Evolutionary conservation across 2,329 filamentous ascomycete genomes (phyloP).

Genomic region (Sclerotinia glacialis): DNA sequence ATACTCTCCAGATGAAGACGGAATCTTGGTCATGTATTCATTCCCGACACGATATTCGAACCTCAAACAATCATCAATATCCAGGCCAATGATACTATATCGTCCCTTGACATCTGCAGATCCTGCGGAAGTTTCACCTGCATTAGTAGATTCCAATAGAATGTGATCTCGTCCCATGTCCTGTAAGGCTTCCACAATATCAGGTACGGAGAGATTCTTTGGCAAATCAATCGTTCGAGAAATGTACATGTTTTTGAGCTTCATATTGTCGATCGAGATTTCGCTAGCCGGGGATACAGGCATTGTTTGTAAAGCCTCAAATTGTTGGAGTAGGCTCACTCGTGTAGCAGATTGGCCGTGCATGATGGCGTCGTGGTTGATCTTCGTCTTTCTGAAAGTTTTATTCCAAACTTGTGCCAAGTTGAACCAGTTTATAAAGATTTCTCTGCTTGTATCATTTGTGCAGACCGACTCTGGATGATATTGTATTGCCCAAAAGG

Average conservation of each 20-base stretch:
- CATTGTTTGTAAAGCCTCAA: constrained; percentile 22
- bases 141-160: constrained; percentile 60
- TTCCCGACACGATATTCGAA: constrained; percentile 57
- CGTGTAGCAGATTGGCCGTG: constrained; percentile 31
- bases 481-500: constrained; percentile 68
- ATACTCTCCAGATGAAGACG: constrained; percentile 12
- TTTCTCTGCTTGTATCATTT: constrained; percentile 49
- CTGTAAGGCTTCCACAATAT: constrained; percentile 50
- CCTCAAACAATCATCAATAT: constrained; percentile 54
- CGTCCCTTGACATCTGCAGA: constrained; percentile 54
- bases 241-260: constrained; percentile 40
- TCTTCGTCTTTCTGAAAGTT: constrained; percentile 17
- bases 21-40: constrained; percentile 28
- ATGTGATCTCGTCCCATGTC: constrained; percentile 46
- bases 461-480: constrained; percentile 71
- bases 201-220: constrained; percentile 48
- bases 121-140: constrained; percentile 45
- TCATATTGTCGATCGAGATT: constrained; percentile 11
- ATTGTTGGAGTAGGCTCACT: constrained; percentile 34
- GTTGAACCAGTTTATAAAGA: constrained; percentile 63
- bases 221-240: constrained; percentile 47
- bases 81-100: constrained; percentile 72
- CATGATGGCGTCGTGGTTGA: constrained; percentile 21
- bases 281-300: constrained; percentile 15
- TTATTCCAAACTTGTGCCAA: constrained; percentile 49